These are phyloP conservation scores for Suillus sp. DNA, from an alignment of 768 basidiomycete species.

Conservation along the genomic window DNA sequence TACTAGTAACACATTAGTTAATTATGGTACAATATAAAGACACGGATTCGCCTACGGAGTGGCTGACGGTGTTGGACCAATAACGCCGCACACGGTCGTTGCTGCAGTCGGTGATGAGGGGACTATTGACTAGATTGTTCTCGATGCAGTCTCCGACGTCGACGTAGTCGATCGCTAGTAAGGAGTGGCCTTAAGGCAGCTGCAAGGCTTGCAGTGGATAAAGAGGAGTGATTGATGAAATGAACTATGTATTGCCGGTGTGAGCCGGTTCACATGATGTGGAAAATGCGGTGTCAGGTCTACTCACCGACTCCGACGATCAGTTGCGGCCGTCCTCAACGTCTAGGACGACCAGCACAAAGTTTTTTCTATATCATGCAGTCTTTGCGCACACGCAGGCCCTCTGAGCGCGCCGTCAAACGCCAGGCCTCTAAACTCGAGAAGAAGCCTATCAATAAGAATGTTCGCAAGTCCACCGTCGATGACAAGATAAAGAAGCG, in stretches of 20 bases:
- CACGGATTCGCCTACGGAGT: not conserved
- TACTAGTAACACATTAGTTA: conserved; percentile 1
- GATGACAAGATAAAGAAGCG: conserved; percentile 96
- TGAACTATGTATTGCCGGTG: not conserved
- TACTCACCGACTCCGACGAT: not conserved
- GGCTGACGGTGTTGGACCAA: conserved; percentile 5
- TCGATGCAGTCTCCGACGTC: conserved; percentile 1
- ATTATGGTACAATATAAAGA: not conserved
- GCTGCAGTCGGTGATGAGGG: not conserved
- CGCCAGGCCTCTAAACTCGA: conserved; percentile 33
- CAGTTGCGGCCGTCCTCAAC: not conserved
- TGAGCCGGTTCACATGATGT: conserved; percentile 1
- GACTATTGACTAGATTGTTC: not conserved
- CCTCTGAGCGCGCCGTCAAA: conserved; percentile 44
- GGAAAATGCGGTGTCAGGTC: not conserved
- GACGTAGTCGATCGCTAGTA: conserved; percentile 8
- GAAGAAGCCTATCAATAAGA: conserved; percentile 35
- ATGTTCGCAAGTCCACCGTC: conserved; percentile 49
- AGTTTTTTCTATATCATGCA: conserved; percentile 41
- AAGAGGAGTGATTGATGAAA: not conserved
- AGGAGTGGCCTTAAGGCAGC: conserved; percentile 2
- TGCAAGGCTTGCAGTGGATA: conserved; percentile 5
- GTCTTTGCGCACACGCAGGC: conserved; percentile 54
- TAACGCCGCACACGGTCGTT: conserved; percentile 10
- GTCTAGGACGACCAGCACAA: not conserved